Base-by-base conservation (phyloP, 106 monocot genomes). In the Agapanthus africanus region DNA sequence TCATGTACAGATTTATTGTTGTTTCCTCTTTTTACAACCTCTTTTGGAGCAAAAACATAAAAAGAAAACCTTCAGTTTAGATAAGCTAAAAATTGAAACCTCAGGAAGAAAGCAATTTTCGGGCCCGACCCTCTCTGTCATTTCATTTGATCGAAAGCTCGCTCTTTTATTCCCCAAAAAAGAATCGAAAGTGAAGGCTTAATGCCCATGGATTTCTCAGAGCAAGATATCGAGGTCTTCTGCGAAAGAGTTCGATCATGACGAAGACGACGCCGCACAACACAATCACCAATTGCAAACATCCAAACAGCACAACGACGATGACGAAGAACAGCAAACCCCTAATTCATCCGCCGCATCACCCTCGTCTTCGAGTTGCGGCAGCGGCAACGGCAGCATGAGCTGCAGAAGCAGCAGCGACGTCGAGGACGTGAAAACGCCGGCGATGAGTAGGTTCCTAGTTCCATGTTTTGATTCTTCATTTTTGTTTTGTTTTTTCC, bases 171-270 rank as follows among this genome's bases (percentile, higher is more conserved):
- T n/a, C n/a, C n/a, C n/a, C n/a, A n/a, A n/a, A n/a, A n/a, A n/a
- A n/a, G n/a, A n/a, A n/a, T n/a, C n/a, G n/a, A n/a, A n/a, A n/a
- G n/a, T n/a, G n/a, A n/a, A n/a, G n/a, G n/a, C n/a, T n/a, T n/a
- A n/a, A n/a, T n/a, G n/a, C n/a, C n/a, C n/a, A 95, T 97, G 95
- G 84, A 97, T 73, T 84, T 84, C 67, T 77, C 85, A 8, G 90
- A 83, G 68, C 85, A 81, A n/a, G n/a, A n/a, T n/a, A n/a, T n/a
- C 52, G 78, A 90, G 47, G 82, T 81, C 18, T 91, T 84, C 74
- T 88, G 86, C 3, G 88, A 85, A n/a, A 13, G 77, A 81, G 1
- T 72, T 25, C 66, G 85, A 71, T n/a, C 67, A 51, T 6, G 85
- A 83, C 0, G 74, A 70, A 23, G 77, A 78, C 28, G 71, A 59